Evolutionary conservation across 2,329 filamentous ascomycete genomes (phyloP), one percentile per base, ranked within the genome.

Genomic region (Fusarium sp.): DNA sequence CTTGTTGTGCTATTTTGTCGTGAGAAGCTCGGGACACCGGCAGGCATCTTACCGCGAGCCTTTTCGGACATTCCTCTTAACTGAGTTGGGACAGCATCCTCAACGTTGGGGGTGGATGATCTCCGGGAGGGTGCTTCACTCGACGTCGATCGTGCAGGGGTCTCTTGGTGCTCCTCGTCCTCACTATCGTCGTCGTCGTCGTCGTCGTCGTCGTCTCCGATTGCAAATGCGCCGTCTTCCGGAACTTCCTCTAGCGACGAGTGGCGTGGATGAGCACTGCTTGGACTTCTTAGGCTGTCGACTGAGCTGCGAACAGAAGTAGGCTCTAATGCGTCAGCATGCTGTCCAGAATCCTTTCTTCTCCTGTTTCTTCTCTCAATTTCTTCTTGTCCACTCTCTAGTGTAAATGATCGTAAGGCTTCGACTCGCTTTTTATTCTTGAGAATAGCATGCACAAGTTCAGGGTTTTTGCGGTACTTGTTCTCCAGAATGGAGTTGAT

Each of bases 1-100:
- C 94, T 97, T 2, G 92, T 92, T 29, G 91, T 93, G 79, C 94
- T 97, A 77, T 96, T 97, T 76, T 97, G 94, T 20, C 95, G 87
- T 1, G 94, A 97, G 78, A 98, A 97, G 3, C 88, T 88, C n/a
- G 88, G 87, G 52, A 91, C 86, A 2, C 93, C 92, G 14, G 92
- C 94, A 29, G 95, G 96, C 90, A 97, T 94, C 80, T 99, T 99
- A 10, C 96, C 96, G 52, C 96, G 87, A 18, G 96, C 96, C 79
- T 98, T 99, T 80, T 98, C 96, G 22, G 95, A 98, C 93, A 98
- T 97, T 57, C 94, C 94, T 61, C 93, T 88, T 30, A 97, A 79
- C 77, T 98, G 94, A 22, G 90, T 86, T 16, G 94, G 94, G 12
- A 97, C 88, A 6, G 92, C 91, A 65, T 97, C 94, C 63, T 97